Evolutionary conservation across 129 eudicot genomes (phyloP).

Genomic region (Solidago caesia): DNA sequence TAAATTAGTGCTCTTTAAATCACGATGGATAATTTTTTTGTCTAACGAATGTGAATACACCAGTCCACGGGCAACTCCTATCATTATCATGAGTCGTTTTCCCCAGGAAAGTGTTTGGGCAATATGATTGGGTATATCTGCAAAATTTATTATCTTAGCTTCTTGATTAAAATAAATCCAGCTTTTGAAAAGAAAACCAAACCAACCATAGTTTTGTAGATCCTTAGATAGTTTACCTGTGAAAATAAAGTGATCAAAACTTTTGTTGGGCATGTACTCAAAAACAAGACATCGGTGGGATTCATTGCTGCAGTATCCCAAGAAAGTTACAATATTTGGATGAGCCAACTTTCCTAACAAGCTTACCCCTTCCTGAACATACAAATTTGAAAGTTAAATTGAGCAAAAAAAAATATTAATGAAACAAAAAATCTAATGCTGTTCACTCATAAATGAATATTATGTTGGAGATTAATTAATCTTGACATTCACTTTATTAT

Average conservation of each 20-base stretch:
- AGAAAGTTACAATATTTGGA: slow-evolving; percentile 17
- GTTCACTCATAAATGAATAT: no score
- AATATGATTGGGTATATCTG: slow-evolving; percentile 2
- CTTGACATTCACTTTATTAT: no score
- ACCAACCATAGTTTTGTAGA: background rate
- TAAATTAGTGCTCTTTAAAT: slow-evolving; percentile 15
- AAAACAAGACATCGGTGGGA: slow-evolving; percentile 27
- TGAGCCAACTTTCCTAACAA: slow-evolving; percentile 15
- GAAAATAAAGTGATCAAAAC: slow-evolving; percentile 16
- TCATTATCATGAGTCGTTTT: slow-evolving; percentile 28
- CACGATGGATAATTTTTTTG: slow-evolving; percentile 18
- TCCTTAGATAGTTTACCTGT: slow-evolving; percentile 17
- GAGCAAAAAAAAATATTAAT: background rate
- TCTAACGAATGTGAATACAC: slow-evolving; percentile 23
- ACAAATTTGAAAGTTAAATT: background rate
- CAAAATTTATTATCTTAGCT: background rate
- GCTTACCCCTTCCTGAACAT: slow-evolving; percentile 19
- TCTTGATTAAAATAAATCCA: slow-evolving; percentile 5
- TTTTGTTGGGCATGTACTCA: slow-evolving; percentile 31
- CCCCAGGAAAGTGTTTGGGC: slow-evolving; percentile 33
- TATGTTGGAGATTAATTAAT: no score
- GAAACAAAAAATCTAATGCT: background rate
- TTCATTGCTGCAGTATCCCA: slow-evolving; percentile 26
- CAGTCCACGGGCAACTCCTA: slow-evolving; percentile 34
- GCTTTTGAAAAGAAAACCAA: background rate